Conservation (phyloP, 805 yeast species). For the Candida vaughaniae region DNA sequence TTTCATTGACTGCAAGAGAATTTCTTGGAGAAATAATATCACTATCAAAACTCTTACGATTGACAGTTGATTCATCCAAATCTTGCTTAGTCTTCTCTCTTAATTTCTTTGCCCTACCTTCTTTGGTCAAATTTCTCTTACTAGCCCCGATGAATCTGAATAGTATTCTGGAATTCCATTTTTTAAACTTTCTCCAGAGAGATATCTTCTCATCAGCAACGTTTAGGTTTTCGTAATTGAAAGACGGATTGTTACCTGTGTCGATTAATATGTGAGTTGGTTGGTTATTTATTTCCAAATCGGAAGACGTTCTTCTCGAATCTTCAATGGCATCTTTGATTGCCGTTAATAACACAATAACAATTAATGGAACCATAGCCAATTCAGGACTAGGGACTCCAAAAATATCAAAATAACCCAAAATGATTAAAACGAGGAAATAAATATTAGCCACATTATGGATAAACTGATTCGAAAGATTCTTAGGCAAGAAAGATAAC, state of each 20-base stretch:
- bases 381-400: slow-evolving; percentile 80
- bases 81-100: slow-evolving; percentile 14
- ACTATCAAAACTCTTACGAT: slow-evolving; percentile 36
- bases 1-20: slow-evolving; percentile 13
- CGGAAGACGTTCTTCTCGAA: slow-evolving; percentile 68
- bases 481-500: slow-evolving; percentile 81
- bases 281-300: slow-evolving; percentile 75
- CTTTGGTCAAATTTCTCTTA: slow-evolving; percentile 31
- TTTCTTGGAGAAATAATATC: slow-evolving; percentile 15
- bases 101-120: slow-evolving; percentile 34
- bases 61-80: slow-evolving; percentile 5
- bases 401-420: slow-evolving; percentile 76
- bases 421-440: slow-evolving; percentile 72
- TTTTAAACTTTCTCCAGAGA: slow-evolving; percentile 69
- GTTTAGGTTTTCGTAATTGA: slow-evolving; percentile 49
- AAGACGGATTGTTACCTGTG: slow-evolving; percentile 22
- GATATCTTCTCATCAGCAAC: slow-evolving; percentile 63
- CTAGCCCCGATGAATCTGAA: slow-evolving; percentile 25
- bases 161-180: slow-evolving; percentile 37
- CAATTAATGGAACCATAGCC: slow-evolving; percentile 76
- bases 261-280: slow-evolving; percentile 59
- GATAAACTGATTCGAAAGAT: slow-evolving; percentile 68
- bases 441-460: slow-evolving; percentile 87
- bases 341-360: slow-evolving; percentile 72
- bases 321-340: slow-evolving; percentile 81